Percentiles rank a stretch among this genome's conserved stretches.
These are phyloP conservation scores for Scedosporium boydii DNA, from an alignment of 2,329 filamentous ascomycete species.

Conservation along the genomic window DNA sequence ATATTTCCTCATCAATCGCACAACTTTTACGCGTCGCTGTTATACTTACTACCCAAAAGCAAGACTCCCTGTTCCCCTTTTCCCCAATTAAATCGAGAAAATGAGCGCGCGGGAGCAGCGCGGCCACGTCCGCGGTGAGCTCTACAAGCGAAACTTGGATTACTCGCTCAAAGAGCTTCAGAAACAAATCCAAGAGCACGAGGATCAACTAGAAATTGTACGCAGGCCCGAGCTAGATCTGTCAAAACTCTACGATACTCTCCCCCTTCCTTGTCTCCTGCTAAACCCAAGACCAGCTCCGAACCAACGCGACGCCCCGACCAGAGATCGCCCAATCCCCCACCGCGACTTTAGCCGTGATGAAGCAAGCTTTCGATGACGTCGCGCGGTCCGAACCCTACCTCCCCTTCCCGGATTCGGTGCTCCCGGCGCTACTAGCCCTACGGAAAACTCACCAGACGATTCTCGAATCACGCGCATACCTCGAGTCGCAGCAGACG, in stretches of 20 bases:
- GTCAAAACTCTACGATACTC: background rate
- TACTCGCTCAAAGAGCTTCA: conserved; percentile 60
- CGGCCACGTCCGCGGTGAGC: conserved; percentile 13
- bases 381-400: conserved; percentile 53
- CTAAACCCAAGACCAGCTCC: conserved; percentile 13
- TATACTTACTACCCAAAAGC: background rate
- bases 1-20: background rate
- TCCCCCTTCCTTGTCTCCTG: background rate
- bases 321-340: conserved; percentile 5
- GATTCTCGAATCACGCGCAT: conserved; percentile 53
- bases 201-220: conserved; percentile 39
- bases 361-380: conserved; percentile 58
- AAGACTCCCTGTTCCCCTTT: background rate
- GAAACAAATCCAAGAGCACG: conserved; percentile 42
- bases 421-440: conserved; percentile 62
- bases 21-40: background rate
- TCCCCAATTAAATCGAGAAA: background rate
- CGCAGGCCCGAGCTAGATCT: conserved; percentile 1
- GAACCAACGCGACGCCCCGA: conserved; percentile 3
- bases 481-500: conserved; percentile 36
- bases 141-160: conserved; percentile 48
- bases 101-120: conserved; percentile 3
- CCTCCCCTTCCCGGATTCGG: conserved; percentile 56
- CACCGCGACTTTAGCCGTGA: conserved; percentile 28
- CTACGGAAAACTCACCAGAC: conserved; percentile 57